A percentile compares a stretch with the other conserved stretches of the same genome.
Conservation (phyloP, 1,284 basidiomycete genomes). For the Ustilago shanxiensis region DNA sequence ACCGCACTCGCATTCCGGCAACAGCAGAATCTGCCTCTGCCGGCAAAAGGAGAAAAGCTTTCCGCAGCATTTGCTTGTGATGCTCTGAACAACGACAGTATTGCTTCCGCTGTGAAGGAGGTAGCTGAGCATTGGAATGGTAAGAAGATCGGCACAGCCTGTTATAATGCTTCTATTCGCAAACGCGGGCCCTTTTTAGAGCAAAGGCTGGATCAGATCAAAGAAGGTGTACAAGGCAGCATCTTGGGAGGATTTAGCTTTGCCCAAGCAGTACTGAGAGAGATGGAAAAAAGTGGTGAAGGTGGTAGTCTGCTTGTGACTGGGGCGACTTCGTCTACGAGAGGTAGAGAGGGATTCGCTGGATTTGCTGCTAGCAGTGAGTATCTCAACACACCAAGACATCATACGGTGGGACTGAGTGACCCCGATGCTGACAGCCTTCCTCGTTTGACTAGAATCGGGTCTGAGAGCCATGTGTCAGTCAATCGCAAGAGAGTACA, state of each 20-base stretch:
- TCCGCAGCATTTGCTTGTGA: constrained; percentile 57
- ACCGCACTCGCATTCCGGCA: constrained; percentile 27
- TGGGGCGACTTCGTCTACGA: constrained; percentile 53
- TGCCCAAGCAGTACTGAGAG: constrained; percentile 40
- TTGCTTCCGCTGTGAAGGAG: constrained; percentile 27
- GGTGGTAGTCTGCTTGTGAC: constrained; percentile 59
- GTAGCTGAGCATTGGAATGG: constrained; percentile 42
- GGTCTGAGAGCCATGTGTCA: constrained; percentile 55
- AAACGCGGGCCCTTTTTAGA: constrained; percentile 51
- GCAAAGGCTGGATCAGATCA: constrained; percentile 34
- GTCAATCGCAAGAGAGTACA: constrained; percentile 56
- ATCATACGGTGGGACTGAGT: not conserved
- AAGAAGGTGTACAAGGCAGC: constrained; percentile 49
- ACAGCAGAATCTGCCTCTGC: not conserved
- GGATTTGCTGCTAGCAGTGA: constrained; percentile 57
- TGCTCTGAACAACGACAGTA: constrained; percentile 42
- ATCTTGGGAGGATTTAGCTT: constrained; percentile 57
- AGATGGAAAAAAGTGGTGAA: constrained; percentile 32
- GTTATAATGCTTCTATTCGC: constrained; percentile 58
- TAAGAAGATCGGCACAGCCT: constrained; percentile 53
- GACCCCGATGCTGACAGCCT: not conserved
- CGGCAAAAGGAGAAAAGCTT: constrained; percentile 9
- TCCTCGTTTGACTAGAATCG: constrained; percentile 17
- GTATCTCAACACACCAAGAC: not conserved
- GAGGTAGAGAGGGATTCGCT: constrained; percentile 59